Evolutionary conservation across 1,139 yeast genomes (phyloP).

Genomic region (Suhomyces taliae): DNA sequence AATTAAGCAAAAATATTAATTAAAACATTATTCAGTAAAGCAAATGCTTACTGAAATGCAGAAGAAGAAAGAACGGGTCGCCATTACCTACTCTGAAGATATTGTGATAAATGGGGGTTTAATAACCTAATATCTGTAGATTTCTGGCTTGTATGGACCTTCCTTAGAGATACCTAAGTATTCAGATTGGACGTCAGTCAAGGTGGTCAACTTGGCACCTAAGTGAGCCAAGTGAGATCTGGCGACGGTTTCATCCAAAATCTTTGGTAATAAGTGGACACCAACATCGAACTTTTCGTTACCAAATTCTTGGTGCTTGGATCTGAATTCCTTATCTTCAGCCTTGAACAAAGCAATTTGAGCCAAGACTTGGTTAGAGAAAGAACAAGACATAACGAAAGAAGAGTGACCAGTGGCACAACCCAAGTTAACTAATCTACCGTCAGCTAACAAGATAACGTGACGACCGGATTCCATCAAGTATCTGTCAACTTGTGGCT

Average conservation of each 20-base stretch:
- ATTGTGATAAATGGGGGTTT: too few species aligned
- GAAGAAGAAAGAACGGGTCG: constrained; percentile 10
- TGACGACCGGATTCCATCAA: constrained; percentile 89
- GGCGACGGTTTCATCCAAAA: constrained; percentile 98
- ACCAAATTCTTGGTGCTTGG: constrained; percentile 83
- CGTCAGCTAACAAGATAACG: constrained; percentile 96
- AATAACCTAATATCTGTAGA: constrained; percentile 84
- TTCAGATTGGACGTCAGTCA: constrained; percentile 83
- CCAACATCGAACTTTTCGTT: constrained; percentile 89
- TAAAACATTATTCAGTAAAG: constrained; percentile 8
- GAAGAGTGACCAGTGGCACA: constrained; percentile 99
- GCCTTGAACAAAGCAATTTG: constrained; percentile 98
- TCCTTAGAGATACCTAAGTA: constrained; percentile 90
- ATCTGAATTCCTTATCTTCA: constrained; percentile 76
- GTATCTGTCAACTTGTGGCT: constrained; percentile 99
- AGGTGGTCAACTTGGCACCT: constrained; percentile 83
- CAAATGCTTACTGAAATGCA: neutral
- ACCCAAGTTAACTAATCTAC: constrained; percentile 99
- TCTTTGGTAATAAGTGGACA: constrained; percentile 97
- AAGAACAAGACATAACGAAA: constrained; percentile 99
- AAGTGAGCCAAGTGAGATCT: constrained; percentile 95
- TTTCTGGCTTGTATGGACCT: constrained; percentile 99
- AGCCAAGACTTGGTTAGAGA: constrained; percentile 99
- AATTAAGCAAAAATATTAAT: constrained; percentile 25
- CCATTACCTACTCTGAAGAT: neutral